Evolutionary conservation across 805 yeast genomes (phyloP), one percentile per base, ranked within the genome.

Genomic region (Ogataea neopini): DNA sequence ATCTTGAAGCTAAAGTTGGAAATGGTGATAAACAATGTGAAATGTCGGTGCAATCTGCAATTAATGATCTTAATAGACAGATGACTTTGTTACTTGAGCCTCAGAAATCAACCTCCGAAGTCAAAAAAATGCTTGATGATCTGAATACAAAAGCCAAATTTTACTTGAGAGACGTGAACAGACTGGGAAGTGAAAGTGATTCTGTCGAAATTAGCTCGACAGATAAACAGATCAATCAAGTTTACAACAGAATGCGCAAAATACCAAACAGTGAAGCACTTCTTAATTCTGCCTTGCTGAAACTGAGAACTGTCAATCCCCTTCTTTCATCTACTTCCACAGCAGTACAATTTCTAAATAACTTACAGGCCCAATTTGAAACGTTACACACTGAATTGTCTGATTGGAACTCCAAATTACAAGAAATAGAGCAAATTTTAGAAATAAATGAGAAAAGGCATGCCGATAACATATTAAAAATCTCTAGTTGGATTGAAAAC

Each of bases 1-100:
- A 15, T 17, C 14, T 54, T 6, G 61, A 57, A 38, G 14, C 43
- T 35, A 8, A 46, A 25, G 15, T 50, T 45, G 53, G 66, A 40
- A 28, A 32, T 22, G 2, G 40, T 13, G 49, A 41, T 39, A 13
- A 43, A 44, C 19, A 20, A 23, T 11, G 13, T 20, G 25, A 22
- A 6, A 15, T 40, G 10, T 38, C 68, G 2, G 15, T 65, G 2
- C 64, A 62, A 40, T 46, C 56, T 3, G 44, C 47, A 15, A 50
- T 65, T 3, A 58, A 60, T 41, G 68, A 66, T 49, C 38, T 66
- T 4, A 54, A 60, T 29, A 45, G 62, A 35, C 43, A 55, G 28
- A 18, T 59, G 1, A 55, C 57, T 23, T 4, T 65, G 9, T 20
- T 63, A 2, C 17, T 53, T 3, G 54, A 55, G 19, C 56, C 59